phyloP scores from a whole-genome alignment of 2,329 filamentous ascomycete species.

The Hymenoscyphus infarciens region DNA sequence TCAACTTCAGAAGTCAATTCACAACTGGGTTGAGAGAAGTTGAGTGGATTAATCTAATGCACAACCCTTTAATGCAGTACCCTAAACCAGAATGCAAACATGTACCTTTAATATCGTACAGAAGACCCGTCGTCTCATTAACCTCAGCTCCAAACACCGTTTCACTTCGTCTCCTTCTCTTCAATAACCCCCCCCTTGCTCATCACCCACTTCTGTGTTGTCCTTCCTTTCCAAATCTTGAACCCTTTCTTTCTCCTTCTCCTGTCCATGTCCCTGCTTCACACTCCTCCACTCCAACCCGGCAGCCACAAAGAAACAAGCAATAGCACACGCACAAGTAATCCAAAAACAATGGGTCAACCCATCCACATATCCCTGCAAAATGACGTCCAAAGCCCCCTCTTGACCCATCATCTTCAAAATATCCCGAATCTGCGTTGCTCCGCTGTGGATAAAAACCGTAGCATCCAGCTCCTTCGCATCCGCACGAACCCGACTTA shows the following conservation, averaged over 20 bases:
- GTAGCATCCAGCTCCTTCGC: conserved; percentile 45
- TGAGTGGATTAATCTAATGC: neutral
- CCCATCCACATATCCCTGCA: conserved; percentile 53
- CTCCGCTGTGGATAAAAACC: conserved; percentile 51
- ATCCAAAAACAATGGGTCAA: conserved; percentile 52
- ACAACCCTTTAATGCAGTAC: no score
- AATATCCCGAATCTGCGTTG: conserved; percentile 46
- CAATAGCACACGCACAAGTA: conserved; percentile 45
- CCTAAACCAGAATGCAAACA: neutral
- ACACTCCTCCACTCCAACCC: conserved; percentile 53
- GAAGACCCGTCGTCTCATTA: no score
- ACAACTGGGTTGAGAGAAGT: neutral
- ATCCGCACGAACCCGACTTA: conserved; percentile 46
- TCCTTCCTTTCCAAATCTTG: neutral
- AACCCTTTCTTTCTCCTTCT: conserved; percentile 9
- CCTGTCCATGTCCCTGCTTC: conserved; percentile 39
- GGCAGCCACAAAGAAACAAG: conserved; percentile 43
- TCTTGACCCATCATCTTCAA: conserved; percentile 41
- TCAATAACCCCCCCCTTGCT: neutral
- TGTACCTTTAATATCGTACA: neutral
- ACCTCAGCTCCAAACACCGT: neutral
- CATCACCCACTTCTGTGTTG: neutral
- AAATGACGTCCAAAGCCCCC: conserved; percentile 43
- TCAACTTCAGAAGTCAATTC: no score
- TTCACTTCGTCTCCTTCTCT: neutral